Base-by-base conservation (phyloP, 306 rosid species). In the Fagus crenata region DNA sequence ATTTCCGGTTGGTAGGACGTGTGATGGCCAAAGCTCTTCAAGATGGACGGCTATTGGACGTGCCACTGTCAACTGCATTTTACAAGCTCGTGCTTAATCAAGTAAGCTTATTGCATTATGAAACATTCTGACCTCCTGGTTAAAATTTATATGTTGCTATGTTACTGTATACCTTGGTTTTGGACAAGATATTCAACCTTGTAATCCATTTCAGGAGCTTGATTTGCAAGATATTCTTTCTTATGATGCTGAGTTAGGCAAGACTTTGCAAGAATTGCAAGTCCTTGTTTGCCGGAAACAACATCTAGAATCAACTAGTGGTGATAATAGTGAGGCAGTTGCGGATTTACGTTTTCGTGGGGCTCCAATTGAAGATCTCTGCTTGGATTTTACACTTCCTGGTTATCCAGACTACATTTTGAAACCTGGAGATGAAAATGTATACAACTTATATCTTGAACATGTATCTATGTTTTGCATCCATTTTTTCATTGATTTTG, bases 11-110 rank as follows among this genome's bases (percentile, higher is more conserved):
- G 73, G 80, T 96, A 18, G 99, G 99, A n/a, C 97, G 97, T 39
- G 97, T 91, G 60, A 86, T 89, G 86, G 99, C 98, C 55, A 96
- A 96, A 86, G 99, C 98, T 78, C 97, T 96, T 74, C 99, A 96
- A 84, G 99, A 96, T 89, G 99, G 99, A 61, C 90, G 99, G 67
- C 85, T 96, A 7, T 79, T 96, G 87, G 99, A 96, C 85, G 83
- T 96, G 72, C 98, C 98, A 4, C 86, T 96, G 32, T 96, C 99
- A 6, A 81, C 89, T 37, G 90, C 99, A 59, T 92, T 96, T 84
- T 93, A 87, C 84, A 96, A 92, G 85, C 89, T 96, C 67, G 87
- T 96, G 77, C 96, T 92, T 60, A 94, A 97, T 79, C 98, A 89
- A 82, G 99, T 96, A 86, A 88, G 96, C 53, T 75, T 54, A 53